Evolutionary conservation across 2,329 filamentous ascomycete genomes (phyloP), one percentile per base, ranked within the genome.

Genomic region (Aureobasidium sp.): DNA sequence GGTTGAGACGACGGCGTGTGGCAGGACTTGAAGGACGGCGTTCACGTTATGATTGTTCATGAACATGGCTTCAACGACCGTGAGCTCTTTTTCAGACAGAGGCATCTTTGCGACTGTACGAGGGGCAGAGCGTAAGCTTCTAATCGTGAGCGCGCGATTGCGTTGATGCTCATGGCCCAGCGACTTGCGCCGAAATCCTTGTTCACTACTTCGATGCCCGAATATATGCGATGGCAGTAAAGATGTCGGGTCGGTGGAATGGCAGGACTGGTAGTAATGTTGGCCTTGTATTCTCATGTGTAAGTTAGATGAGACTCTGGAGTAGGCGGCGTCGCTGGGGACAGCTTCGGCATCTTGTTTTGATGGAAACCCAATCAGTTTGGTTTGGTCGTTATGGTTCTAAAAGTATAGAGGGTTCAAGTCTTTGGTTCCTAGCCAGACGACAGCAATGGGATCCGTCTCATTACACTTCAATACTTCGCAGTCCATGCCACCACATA

Each of bases 21-120:
- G 57, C n/a, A 60, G 13, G 3, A 51, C 46, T 60, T 50, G 26
- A 20, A 46, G 57, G 5, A 60, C 57, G 0, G 36, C 5, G 17
- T 60, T 60, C 13, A 60, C 46, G 34, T 23, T n/a, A 27, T 36
- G 26, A 2, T 60, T 51, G 26, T 60, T 60, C 57, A 32, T 41
- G 57, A 50, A 60, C 57, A 60, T 60, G 36, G 57, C 44, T n/a
- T 60, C 57, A 10, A 60, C 57, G 34, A 60, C 36, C 57, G 12
- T 34, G 6, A 60, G 57, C 46, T 60, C 57, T 2, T 34, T 51
- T 20, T 60, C 44, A 17, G 57, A 32, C 2, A 60, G 46, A 29
- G 57, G 57, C 57, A 60, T 60, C 13, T 13, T 42, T 37, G 42
- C 42, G 20, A 10, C n/a, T 12, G 32, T 41, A 5, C 15, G 3